Percentiles rank a stretch among this genome's conserved stretches.
These are phyloP conservation scores for Colletotrichum liaoningense DNA, from an alignment of 2,329 filamentous ascomycete species.

Conservation along the genomic window DNA sequence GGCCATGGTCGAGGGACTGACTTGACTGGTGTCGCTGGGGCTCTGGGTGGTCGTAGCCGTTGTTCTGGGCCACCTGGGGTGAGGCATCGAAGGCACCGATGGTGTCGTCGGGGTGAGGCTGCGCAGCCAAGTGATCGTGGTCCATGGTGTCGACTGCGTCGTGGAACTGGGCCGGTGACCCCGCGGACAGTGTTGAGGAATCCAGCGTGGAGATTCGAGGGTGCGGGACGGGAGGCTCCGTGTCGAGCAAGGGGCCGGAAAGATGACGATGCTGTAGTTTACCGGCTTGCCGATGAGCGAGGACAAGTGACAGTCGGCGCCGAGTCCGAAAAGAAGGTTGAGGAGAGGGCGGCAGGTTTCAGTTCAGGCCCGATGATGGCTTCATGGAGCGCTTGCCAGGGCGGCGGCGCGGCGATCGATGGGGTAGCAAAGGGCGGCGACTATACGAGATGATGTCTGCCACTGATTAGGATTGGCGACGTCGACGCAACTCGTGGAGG, in stretches of 20 bases:
- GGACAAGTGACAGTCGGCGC: constrained; percentile 17
- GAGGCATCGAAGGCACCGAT: constrained; percentile 62
- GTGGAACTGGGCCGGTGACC: constrained; percentile 64
- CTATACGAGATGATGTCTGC: constrained; percentile 5
- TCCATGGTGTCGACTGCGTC: constrained; percentile 66
- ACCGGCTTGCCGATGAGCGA: constrained; percentile 1
- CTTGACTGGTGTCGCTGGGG: constrained; percentile 53
- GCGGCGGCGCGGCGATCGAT: constrained; percentile 10
- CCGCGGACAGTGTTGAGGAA: constrained; percentile 60
- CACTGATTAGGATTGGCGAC: constrained; percentile 19
- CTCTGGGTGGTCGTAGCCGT: constrained; percentile 46
- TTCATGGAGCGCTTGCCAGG: constrained; percentile 32
- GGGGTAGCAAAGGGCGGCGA: not conserved
- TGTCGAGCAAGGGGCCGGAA: constrained; percentile 36
- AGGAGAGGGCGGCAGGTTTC: constrained; percentile 32
- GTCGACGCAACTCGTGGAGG: constrained; percentile 4
- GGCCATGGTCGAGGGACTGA: constrained; percentile 62
- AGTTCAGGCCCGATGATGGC: constrained; percentile 32
- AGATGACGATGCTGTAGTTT: constrained; percentile 20
- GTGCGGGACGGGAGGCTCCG: constrained; percentile 34
- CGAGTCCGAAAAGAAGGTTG: not conserved
- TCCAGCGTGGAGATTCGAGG: constrained; percentile 57
- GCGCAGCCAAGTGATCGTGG: constrained; percentile 49
- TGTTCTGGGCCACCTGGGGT: constrained; percentile 51
- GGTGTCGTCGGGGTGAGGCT: constrained; percentile 60